phyloP scores from a whole-genome alignment of 2,329 filamentous ascomycete genomes.

The Ophiostoma fasciatum region DNA sequence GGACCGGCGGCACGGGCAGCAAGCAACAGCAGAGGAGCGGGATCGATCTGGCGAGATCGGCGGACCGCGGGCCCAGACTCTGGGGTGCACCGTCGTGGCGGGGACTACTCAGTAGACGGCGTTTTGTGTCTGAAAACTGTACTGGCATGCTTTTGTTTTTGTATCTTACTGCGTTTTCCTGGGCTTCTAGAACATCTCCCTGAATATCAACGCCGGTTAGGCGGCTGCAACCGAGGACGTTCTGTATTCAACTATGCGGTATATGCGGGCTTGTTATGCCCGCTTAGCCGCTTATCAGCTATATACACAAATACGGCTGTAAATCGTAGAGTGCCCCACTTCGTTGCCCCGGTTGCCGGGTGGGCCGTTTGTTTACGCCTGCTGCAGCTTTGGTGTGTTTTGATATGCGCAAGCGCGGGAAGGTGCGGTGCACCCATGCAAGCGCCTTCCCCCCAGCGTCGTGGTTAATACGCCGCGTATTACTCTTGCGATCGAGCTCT shows the following conservation, averaged over 20 bases:
- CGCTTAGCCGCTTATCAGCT: too few relatives aligned
- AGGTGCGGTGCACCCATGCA: conserved; percentile 3
- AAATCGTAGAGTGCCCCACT: background rate
- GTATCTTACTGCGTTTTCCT: background rate
- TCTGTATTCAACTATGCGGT: too few relatives aligned
- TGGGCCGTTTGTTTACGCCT: conserved; percentile 10
- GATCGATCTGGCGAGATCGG: too few relatives aligned
- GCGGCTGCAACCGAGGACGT: too few relatives aligned
- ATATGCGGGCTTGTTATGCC: too few relatives aligned
- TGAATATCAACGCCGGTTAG: too few relatives aligned
- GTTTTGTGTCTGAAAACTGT: conserved; percentile 7
- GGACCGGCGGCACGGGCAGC: too few relatives aligned
- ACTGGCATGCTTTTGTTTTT: background rate
- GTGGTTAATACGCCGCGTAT: too few relatives aligned
- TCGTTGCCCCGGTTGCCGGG: conserved; percentile 7
- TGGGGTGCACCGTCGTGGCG: too few relatives aligned
- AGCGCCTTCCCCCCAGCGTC: background rate
- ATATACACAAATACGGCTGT: background rate
- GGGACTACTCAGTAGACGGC: conserved; percentile 2
- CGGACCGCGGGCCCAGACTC: too few relatives aligned
- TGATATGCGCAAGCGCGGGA: conserved; percentile 3
- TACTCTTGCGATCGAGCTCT: background rate
- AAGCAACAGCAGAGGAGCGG: too few relatives aligned
- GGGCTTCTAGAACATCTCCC: conserved; percentile 5
- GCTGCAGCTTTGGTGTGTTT: too few relatives aligned